Conservation (phyloP, 192 early-diverging fungal genomes). For the Lunasporangiospora selenospora region DNA sequence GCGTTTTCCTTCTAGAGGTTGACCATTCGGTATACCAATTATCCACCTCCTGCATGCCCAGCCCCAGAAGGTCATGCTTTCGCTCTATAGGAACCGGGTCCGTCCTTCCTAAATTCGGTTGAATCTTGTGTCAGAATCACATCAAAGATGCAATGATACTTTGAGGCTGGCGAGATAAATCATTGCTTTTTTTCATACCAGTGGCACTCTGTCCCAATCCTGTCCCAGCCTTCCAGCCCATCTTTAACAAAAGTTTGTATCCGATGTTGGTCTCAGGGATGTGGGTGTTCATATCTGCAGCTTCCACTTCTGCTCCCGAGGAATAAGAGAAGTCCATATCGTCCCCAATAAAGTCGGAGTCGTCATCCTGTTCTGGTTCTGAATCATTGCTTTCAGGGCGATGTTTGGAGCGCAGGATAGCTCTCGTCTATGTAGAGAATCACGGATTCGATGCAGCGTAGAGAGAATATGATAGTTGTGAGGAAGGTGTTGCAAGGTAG, state of each 20-base stretch:
- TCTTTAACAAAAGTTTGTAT: slow-evolving; percentile 69
- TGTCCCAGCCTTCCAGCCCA: slow-evolving; percentile 73
- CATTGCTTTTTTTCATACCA: slow-evolving; percentile 49
- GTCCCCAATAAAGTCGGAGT: background rate
- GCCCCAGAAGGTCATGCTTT: slow-evolving; percentile 69
- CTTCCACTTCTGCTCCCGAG: slow-evolving; percentile 5
- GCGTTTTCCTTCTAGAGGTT: slow-evolving; percentile 66
- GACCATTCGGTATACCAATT: slow-evolving; percentile 57
- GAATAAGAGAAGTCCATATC: background rate
- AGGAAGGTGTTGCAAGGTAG: no score
- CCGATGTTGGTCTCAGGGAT: slow-evolving; percentile 69
- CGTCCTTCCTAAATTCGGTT: slow-evolving; percentile 62
- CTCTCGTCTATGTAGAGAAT: slow-evolving; percentile 8
- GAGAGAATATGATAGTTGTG: no score
- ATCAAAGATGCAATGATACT: no score
- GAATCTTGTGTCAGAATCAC: no score
- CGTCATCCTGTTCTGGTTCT: slow-evolving; percentile 4
- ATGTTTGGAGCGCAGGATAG: slow-evolving; percentile 28
- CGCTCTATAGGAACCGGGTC: slow-evolving; percentile 73
- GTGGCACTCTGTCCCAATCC: slow-evolving; percentile 62
- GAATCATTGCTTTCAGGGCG: slow-evolving; percentile 11
- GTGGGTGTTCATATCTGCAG: slow-evolving; percentile 63
- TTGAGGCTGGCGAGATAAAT: background rate
- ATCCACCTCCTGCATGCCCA: slow-evolving; percentile 69
- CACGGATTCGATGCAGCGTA: background rate